Conservation (phyloP, 2,329 filamentous ascomycete species). For the Cordyceps sp. region DNA sequence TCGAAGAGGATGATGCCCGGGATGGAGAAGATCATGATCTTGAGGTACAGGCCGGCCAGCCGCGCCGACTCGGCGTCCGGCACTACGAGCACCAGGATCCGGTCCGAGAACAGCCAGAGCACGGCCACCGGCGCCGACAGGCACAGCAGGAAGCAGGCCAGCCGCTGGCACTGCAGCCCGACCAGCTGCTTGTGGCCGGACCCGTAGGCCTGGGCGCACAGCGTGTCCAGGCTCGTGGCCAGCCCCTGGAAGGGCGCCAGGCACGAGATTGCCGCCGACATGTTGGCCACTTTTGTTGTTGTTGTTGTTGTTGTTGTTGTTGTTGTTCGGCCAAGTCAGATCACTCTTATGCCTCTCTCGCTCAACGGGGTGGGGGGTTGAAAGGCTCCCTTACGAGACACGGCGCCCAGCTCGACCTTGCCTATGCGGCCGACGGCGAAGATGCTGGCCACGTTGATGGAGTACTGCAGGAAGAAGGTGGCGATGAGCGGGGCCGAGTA, state of each 20-base stretch:
- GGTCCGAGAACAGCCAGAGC: slow-evolving; percentile 53
- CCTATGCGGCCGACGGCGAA: slow-evolving; percentile 66
- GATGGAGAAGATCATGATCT: slow-evolving; percentile 54
- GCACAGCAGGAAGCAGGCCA: slow-evolving; percentile 60
- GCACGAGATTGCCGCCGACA: slow-evolving; percentile 68
- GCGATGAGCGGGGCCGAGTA: slow-evolving; percentile 54
- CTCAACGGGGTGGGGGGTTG: too few relatives aligned
- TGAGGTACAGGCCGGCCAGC: slow-evolving; percentile 57
- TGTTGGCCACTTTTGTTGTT: slow-evolving; percentile 41
- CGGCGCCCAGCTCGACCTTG: slow-evolving; percentile 35
- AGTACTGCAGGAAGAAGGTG: slow-evolving; percentile 70
- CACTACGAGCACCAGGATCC: slow-evolving; percentile 35
- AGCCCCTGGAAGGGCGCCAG: slow-evolving; percentile 70
- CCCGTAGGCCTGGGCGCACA: slow-evolving; percentile 88
- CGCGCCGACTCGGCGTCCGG: slow-evolving; percentile 41
- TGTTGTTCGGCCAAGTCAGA: too few relatives aligned
- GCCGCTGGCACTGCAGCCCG: slow-evolving; percentile 64
- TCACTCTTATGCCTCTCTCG: too few relatives aligned
- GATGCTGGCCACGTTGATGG: slow-evolving; percentile 65
- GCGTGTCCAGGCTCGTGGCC: slow-evolving; percentile 76
- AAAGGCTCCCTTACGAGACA: slow-evolving; percentile 14
- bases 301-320: too few relatives aligned
- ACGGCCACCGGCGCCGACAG: slow-evolving; percentile 57
- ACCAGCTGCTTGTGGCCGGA: slow-evolving; percentile 82
- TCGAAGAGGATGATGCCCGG: slow-evolving; percentile 68